Evolutionary conservation across 306 rosid genomes (phyloP).

Genomic region (Vigna mungo): DNA sequence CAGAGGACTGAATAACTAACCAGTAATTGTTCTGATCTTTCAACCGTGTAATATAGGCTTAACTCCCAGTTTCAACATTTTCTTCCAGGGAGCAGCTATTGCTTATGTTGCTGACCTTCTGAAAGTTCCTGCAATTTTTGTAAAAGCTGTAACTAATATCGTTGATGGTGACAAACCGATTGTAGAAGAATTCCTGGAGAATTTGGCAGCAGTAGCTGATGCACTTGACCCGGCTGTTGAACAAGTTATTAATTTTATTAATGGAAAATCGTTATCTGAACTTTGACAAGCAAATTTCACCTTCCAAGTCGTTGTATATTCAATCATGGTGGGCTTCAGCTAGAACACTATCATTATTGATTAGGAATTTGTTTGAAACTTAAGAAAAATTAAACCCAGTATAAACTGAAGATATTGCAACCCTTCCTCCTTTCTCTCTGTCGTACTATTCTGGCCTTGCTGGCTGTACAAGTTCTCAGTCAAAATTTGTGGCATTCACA

Average conservation of each 20-base stretch:
- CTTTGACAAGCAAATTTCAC: conserved; percentile 54
- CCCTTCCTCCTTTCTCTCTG: background rate
- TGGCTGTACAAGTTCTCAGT: too few relatives aligned
- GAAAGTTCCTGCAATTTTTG: conserved; percentile 81
- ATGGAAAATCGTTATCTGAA: conserved; percentile 71
- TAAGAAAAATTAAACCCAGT: conserved; percentile 32
- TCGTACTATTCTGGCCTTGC: background rate
- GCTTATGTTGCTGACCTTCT: conserved; percentile 94
- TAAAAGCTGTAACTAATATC: conserved; percentile 90
- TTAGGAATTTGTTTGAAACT: conserved; percentile 30
- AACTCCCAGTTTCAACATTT: conserved; percentile 12
- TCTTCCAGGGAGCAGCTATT: conserved; percentile 90
- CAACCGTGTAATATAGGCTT: background rate
- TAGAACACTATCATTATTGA: conserved; percentile 36
- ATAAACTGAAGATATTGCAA: conserved; percentile 39
- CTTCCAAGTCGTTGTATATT: conserved; percentile 34
- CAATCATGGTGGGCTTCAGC: background rate
- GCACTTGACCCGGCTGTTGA: conserved; percentile 75
- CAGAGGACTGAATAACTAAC: conserved; percentile 1
- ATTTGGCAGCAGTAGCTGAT: conserved; percentile 80
- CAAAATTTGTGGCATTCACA: background rate
- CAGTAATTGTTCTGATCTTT: background rate
- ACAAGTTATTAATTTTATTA: conserved; percentile 68
- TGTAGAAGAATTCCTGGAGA: conserved; percentile 90
- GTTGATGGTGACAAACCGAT: conserved; percentile 87